Percentiles rank a stretch among this genome's conserved stretches.
phyloP scores from a whole-genome alignment of 2,329 filamentous ascomycete genomes.

The Thielaviopsis euricoi region DNA sequence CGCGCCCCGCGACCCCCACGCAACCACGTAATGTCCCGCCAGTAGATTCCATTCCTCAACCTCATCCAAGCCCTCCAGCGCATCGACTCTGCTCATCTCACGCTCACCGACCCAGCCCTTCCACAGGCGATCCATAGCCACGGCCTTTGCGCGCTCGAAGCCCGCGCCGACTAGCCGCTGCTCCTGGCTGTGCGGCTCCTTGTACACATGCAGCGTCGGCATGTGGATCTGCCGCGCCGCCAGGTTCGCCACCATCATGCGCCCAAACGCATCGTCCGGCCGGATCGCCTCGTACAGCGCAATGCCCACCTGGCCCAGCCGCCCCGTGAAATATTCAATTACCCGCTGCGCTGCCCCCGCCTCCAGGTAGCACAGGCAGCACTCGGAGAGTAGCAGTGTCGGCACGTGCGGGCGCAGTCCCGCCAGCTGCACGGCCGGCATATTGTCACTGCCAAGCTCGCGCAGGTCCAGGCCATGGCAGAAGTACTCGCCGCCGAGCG shows the following conservation, averaged over 20 bases:
- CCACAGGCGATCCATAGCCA: constrained; percentile 48
- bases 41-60: constrained; percentile 86
- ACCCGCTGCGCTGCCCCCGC: constrained; percentile 46
- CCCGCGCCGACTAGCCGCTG: constrained; percentile 49
- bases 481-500: constrained; percentile 28
- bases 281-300: constrained; percentile 81
- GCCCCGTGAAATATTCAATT: constrained; percentile 44
- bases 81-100: constrained; percentile 67
- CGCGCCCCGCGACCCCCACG: constrained; percentile 64
- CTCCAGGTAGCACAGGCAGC: constrained; percentile 81
- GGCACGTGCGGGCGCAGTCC: constrained; percentile 43
- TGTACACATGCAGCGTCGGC: constrained; percentile 64
- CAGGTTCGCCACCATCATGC: constrained; percentile 83
- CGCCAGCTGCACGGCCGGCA: constrained; percentile 13
- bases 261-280: constrained; percentile 72
- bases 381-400: constrained; percentile 82
- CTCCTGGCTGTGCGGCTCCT: constrained; percentile 50
- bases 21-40: constrained; percentile 75
- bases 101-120: constrained; percentile 49
- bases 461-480: constrained; percentile 58
- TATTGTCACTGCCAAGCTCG: constrained; percentile 24
- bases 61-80: constrained; percentile 79
- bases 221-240: constrained; percentile 66
- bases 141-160: constrained; percentile 32
- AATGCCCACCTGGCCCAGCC: constrained; percentile 34